Conservation (phyloP, 805 yeast genomes). For the Saccharomycopsis microspora region DNA sequence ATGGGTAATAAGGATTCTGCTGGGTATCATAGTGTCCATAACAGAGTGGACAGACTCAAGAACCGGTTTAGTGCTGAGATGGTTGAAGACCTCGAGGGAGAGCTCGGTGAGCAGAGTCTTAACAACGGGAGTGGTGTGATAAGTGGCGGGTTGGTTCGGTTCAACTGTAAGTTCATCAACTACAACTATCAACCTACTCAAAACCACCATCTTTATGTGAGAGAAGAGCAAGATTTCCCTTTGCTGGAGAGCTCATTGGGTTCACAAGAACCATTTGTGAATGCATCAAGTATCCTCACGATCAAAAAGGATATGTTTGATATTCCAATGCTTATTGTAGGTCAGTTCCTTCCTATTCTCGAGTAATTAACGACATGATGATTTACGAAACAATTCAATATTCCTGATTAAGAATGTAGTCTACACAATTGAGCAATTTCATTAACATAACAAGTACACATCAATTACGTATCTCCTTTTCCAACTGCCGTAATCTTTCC, state of each 20-base stretch:
- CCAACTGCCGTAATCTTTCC: too few relatives aligned
- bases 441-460: too few relatives aligned
- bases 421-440: too few relatives aligned
- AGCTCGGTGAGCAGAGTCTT: slow-evolving; percentile 19
- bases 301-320: slow-evolving; percentile 76
- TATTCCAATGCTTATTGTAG: slow-evolving; percentile 74
- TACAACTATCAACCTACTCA: slow-evolving; percentile 5
- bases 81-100: slow-evolving; percentile 9
- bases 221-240: neutral
- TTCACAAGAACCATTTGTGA: slow-evolving; percentile 27
- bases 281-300: slow-evolving; percentile 77
- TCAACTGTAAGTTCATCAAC: slow-evolving; percentile 16
- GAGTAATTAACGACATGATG: slow-evolving; percentile 7
- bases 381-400: too few relatives aligned
- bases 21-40: slow-evolving; percentile 1
- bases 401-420: too few relatives aligned
- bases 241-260: neutral
- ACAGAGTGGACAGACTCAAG: slow-evolving; percentile 6
- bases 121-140: slow-evolving; percentile 14
- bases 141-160: slow-evolving; percentile 12
- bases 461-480: too few relatives aligned
- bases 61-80: slow-evolving; percentile 3
- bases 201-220: slow-evolving; percentile 8
- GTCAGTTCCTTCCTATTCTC: slow-evolving; percentile 65
- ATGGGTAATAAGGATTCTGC: slow-evolving; percentile 24